Evolutionary conservation across 148 eudicot genomes (phyloP).

Genomic region (Hydrangea macrophylla): DNA sequence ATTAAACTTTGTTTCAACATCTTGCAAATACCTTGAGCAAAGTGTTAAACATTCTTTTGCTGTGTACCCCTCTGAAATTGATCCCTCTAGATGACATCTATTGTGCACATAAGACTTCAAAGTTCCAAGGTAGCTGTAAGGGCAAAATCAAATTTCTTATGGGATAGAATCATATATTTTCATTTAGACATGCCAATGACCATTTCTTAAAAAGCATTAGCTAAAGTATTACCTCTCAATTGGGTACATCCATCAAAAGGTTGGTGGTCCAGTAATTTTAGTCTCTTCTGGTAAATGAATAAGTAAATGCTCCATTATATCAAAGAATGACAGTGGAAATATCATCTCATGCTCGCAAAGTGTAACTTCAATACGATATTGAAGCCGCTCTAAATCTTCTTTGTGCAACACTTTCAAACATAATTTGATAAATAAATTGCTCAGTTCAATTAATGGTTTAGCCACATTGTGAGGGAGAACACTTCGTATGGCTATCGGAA

Average conservation of each 20-base stretch:
- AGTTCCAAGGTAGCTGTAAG: background rate
- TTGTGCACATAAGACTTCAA: constrained; percentile 1
- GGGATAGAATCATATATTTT: background rate
- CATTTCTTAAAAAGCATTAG: background rate
- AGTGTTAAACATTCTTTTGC: too few species aligned
- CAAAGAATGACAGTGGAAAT: constrained; percentile 8
- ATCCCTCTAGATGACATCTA: background rate
- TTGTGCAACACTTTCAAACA: too few species aligned
- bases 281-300: background rate
- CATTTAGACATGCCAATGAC: background rate
- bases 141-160: background rate
- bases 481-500: too few species aligned
- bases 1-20: too few species aligned
- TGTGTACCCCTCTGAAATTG: background rate
- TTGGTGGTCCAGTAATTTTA: background rate
- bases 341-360: background rate
- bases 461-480: too few species aligned
- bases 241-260: constrained; percentile 1
- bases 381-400: too few species aligned
- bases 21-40: too few species aligned
- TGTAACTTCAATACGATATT: background rate
- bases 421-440: too few species aligned
- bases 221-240: background rate
- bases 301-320: background rate
- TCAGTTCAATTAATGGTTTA: too few species aligned